Percentiles rank a stretch among this genome's conserved stretches.
phyloP scores from a whole-genome alignment of 306 rosid genomes.

The Cicer arietinum region DNA sequence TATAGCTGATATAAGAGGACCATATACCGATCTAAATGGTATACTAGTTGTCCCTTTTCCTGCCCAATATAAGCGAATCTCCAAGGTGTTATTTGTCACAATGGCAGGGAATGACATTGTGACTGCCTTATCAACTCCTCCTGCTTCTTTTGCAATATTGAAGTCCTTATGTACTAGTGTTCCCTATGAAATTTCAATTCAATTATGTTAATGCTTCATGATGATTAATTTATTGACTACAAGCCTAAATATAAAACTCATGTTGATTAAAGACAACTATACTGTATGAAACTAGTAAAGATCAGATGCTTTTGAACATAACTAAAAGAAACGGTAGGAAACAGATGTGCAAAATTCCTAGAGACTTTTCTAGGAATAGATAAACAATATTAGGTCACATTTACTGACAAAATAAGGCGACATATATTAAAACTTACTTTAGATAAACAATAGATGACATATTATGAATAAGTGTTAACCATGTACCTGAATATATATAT shows the following conservation, averaged over 20 bases:
- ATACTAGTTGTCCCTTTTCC: slow-evolving; percentile 10
- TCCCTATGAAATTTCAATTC: slow-evolving; percentile 1
- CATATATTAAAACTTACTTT: background rate
- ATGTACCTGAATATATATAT: slow-evolving; percentile 40
- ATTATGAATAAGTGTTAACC: background rate
- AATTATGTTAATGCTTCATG: background rate
- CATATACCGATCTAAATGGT: background rate
- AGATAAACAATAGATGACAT: background rate
- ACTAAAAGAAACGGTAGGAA: too few species aligned
- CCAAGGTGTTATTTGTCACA: background rate
- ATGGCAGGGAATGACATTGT: background rate
- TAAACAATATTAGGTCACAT: background rate
- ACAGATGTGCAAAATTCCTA: too few species aligned
- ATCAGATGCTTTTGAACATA: too few species aligned
- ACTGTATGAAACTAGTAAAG: too few species aligned
- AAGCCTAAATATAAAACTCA: background rate
- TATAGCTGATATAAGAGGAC: slow-evolving; percentile 26
- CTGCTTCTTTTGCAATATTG: background rate
- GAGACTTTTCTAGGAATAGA: background rate
- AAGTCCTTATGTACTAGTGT: background rate
- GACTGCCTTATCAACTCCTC: background rate
- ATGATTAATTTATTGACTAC: background rate
- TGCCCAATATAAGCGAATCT: slow-evolving; percentile 22
- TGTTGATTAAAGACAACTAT: too few species aligned
- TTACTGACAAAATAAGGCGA: too few species aligned